Evolutionary conservation across 805 yeast genomes (phyloP).

Genomic region (Cyberlindnera misumaiensis): DNA sequence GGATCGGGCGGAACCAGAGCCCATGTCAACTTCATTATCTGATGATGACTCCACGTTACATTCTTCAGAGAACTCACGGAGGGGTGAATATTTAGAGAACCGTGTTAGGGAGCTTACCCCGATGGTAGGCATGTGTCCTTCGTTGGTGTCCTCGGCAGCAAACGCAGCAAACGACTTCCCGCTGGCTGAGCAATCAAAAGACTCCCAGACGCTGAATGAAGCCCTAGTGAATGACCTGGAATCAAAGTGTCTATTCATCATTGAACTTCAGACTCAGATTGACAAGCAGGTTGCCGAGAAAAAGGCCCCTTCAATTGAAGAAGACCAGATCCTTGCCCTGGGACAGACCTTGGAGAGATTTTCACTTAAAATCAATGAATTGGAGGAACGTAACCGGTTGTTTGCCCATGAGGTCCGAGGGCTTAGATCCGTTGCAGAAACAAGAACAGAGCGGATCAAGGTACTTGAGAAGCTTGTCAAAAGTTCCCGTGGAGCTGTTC

Average conservation of each 20-base stretch:
- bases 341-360: slow-evolving; percentile 55
- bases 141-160: neutral
- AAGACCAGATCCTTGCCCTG: slow-evolving; percentile 43
- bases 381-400: slow-evolving; percentile 53
- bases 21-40: neutral
- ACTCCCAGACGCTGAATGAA: slow-evolving; percentile 15
- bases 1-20: neutral
- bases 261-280: slow-evolving; percentile 37
- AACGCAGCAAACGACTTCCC: slow-evolving; percentile 3
- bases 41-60: slow-evolving; percentile 4
- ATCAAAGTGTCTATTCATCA: slow-evolving; percentile 22
- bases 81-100: slow-evolving; percentile 3
- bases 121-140: slow-evolving; percentile 11
- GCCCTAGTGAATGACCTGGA: slow-evolving; percentile 21
- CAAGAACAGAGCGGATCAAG: slow-evolving; percentile 50
- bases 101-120: slow-evolving; percentile 13
- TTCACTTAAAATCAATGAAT: slow-evolving; percentile 50
- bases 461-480: slow-evolving; percentile 42
- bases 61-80: neutral
- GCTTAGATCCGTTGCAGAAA: slow-evolving; percentile 48
- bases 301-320: slow-evolving; percentile 19
- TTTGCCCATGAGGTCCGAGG: slow-evolving; percentile 50
- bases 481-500: slow-evolving; percentile 29
- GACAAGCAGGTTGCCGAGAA: slow-evolving; percentile 30
- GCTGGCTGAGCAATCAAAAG: slow-evolving; percentile 9